Evolutionary conservation across 1,139 yeast species (phyloP), one percentile per base, ranked within the genome.

Genomic region (Sugiyamaella castrensis): DNA sequence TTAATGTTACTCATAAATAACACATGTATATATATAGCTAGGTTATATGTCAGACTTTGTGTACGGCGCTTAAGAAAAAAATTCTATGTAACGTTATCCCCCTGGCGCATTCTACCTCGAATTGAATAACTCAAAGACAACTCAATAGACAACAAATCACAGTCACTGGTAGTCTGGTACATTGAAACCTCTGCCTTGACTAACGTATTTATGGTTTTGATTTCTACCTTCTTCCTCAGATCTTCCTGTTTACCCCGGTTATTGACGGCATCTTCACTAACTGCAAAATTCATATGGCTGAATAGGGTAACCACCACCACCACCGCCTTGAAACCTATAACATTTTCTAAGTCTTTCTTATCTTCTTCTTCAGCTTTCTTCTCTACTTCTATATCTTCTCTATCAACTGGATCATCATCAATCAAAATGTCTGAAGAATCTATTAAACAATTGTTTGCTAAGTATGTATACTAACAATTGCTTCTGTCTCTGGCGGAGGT

Each of bases 341-440:
- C 24, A 27, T 40, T 46, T 9, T 31, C 41, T 35, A 32, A n/a
- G 13, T 11, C 15, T 11, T 10, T 33, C 28, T 5, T 13, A 9
- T 37, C 34, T 26, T 13, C 38, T 4, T 37, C 34, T 26, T 13
- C 38, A 40, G 16, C 24, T 11, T 43, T 42, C 13, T 49, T 36
- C 15, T 51, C 56, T 29, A 26, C 38, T 24, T 34, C 33, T n/a
- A 6, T 35, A 6, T 24, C 12, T 27, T 13, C 29, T 8, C 28
- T 27, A 8, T 27, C 13, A 35, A 32, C 24, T 9, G 33, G 27
- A 28, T 40, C 39, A 15, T 41, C 46, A 13, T 37, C 34, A 16
- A 13, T 49, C 26, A 44, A 31, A 37, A 56, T 59, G 63, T 55
- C 61, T 41, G 59, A 59, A 48, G 53, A 56, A 50, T 41, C 54